Conservation (phyloP, 768 basidiomycete species). For the Mycena maculata region DNA sequence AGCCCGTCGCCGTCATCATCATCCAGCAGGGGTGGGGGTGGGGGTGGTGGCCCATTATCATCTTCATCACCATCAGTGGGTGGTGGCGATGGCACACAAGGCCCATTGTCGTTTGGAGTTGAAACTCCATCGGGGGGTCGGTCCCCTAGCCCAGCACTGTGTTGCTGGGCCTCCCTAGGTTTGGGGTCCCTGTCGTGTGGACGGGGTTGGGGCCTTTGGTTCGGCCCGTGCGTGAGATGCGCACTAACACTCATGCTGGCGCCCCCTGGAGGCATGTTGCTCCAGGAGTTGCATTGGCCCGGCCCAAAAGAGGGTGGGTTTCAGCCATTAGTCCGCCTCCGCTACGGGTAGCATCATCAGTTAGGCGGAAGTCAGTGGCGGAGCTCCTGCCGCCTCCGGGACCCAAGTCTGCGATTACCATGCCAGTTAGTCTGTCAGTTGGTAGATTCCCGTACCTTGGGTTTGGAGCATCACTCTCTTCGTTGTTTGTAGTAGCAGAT, state of each 20-base stretch:
- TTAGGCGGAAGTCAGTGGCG: not conserved
- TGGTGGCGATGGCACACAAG: not conserved
- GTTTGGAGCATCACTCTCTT: not conserved
- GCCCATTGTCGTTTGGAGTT: not conserved
- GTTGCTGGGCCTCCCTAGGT: not conserved
- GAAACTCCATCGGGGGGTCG: not conserved
- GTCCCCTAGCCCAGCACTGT: not conserved
- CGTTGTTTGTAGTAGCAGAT: not conserved
- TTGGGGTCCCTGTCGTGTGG: not conserved
- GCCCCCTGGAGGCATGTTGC: slow-evolving; percentile 6
- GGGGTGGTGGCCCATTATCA: not conserved
- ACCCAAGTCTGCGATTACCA: not conserved
- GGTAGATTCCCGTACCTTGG: slow-evolving; percentile 6
- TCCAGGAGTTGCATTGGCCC: slow-evolving; percentile 7
- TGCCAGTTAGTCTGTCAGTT: not conserved
- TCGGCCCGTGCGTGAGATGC: not conserved
- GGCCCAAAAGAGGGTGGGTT: not conserved
- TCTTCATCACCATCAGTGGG: not conserved
- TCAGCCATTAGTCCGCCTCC: slow-evolving; percentile 4
- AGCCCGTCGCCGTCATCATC: not conserved
- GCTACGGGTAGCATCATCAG: not conserved
- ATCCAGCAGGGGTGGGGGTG: not conserved
- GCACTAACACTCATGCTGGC: not conserved
- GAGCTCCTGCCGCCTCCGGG: not conserved
- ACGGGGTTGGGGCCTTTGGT: not conserved